phyloP scores from a whole-genome alignment of 2,329 filamentous ascomycete genomes.

The Botrytis hyacinthi region DNA sequence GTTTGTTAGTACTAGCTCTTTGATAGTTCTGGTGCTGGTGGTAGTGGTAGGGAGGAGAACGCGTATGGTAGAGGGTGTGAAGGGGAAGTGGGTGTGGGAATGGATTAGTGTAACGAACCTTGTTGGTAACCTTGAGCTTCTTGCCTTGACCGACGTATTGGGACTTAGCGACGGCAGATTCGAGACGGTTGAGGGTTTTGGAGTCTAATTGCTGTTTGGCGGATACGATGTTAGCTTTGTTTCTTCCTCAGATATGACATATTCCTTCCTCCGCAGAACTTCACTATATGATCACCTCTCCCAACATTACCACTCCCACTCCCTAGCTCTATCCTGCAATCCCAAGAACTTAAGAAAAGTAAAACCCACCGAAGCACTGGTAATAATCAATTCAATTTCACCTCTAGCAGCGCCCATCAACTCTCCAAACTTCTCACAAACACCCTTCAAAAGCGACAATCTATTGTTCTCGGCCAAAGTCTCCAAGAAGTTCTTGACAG shows the following conservation, averaged over 20 bases:
- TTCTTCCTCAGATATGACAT: neutral
- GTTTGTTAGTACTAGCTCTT: neutral
- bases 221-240: slow-evolving; percentile 18
- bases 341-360: neutral
- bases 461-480: slow-evolving; percentile 97
- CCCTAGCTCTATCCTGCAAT: neutral
- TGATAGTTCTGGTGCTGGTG: neutral
- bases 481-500: slow-evolving; percentile 89
- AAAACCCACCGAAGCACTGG: slow-evolving; percentile 75
- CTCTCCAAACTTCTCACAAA: slow-evolving; percentile 81
- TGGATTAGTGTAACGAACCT: slow-evolving; percentile 50
- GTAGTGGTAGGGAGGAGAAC: neutral
- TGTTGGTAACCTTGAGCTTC: slow-evolving; percentile 96
- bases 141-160: slow-evolving; percentile 84
- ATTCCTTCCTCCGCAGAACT: neutral
- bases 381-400: slow-evolving; percentile 91
- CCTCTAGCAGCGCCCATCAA: slow-evolving; percentile 87
- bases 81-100: neutral
- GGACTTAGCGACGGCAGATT: slow-evolving; percentile 86
- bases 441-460: slow-evolving; percentile 74
- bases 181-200: slow-evolving; percentile 81
- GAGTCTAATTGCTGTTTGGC: slow-evolving; percentile 70
- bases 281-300: neutral
- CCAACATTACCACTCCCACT: neutral
- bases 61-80: neutral